These are phyloP conservation scores for Panicum virgatum DNA, from an alignment of 202 grass and related monocot genomes.

Conservation along the genomic window DNA sequence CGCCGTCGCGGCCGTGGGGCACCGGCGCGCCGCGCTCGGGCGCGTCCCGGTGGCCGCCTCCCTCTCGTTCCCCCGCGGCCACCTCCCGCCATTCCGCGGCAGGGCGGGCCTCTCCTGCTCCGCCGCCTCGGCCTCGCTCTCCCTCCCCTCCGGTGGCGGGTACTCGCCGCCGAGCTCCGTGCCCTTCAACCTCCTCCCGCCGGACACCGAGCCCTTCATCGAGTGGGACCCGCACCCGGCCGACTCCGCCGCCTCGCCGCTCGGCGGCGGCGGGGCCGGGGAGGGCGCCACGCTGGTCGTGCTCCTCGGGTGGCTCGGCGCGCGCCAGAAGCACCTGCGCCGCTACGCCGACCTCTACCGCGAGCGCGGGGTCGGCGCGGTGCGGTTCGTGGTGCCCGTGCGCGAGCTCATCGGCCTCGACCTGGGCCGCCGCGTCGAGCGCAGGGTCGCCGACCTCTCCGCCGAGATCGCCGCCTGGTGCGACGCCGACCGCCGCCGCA, in stretches of 20 bases:
- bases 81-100: slow-evolving; percentile 16
- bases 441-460: slow-evolving; percentile 63
- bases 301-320: slow-evolving; percentile 93
- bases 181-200: slow-evolving; percentile 41
- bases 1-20: background rate
- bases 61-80: slow-evolving; percentile 41
- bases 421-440: slow-evolving; percentile 70
- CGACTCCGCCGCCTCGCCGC: slow-evolving; percentile 30
- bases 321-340: slow-evolving; percentile 79
- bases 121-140: slow-evolving; percentile 25
- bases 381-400: slow-evolving; percentile 76
- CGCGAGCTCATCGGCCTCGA: slow-evolving; percentile 70
- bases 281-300: slow-evolving; percentile 68
- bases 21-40: slow-evolving; percentile 24
- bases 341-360: slow-evolving; percentile 84
- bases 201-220: slow-evolving; percentile 57
- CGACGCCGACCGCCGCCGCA: slow-evolving; percentile 58
- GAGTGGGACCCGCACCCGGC: slow-evolving; percentile 54
- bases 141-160: slow-evolving; percentile 13
- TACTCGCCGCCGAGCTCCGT: background rate
- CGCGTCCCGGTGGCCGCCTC: slow-evolving; percentile 11
- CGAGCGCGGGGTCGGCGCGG: slow-evolving; percentile 65
- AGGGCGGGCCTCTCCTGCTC: slow-evolving; percentile 30
- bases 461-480: slow-evolving; percentile 75
- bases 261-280: slow-evolving; percentile 2